These are phyloP conservation scores for Rhodotorula sp. DNA, from an alignment of 1,284 basidiomycete species.

Conservation along the genomic window DNA sequence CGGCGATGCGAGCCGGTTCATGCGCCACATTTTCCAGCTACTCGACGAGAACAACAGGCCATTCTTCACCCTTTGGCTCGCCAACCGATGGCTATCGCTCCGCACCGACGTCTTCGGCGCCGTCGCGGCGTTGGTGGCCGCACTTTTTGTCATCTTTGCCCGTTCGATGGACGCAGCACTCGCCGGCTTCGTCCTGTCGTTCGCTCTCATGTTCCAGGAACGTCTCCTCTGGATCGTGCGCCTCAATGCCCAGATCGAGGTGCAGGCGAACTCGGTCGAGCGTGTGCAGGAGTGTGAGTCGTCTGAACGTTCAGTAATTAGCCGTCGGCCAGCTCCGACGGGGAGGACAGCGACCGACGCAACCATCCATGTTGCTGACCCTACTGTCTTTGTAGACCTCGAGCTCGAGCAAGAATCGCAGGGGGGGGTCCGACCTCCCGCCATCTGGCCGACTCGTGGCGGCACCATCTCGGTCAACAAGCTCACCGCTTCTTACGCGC, in stretches of 20 bases:
- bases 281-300: constrained; percentile 54
- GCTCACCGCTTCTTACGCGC: constrained; percentile 54
- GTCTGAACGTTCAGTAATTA: not conserved
- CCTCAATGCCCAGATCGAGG: constrained; percentile 53
- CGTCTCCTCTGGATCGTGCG: constrained; percentile 54
- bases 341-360: too few species aligned
- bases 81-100: constrained; percentile 53
- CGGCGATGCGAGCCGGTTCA: constrained; percentile 55
- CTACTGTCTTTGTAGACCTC: constrained; percentile 42
- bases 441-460: constrained; percentile 54
- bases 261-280: constrained; percentile 55
- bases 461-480: constrained; percentile 53
- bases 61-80: constrained; percentile 44
- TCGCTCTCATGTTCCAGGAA: constrained; percentile 50
- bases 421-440: constrained; percentile 53
- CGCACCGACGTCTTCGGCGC: constrained; percentile 54
- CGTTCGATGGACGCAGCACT: constrained; percentile 50
- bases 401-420: constrained; percentile 54
- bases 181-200: constrained; percentile 45
- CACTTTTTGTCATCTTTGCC: constrained; percentile 51
- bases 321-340: too few species aligned
- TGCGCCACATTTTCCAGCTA: constrained; percentile 51
- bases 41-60: constrained; percentile 54
- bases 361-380: too few species aligned
- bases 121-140: constrained; percentile 53